These are phyloP conservation scores for Didymosphaeria variabile DNA, from an alignment of 2,329 filamentous ascomycete species.

Conservation along the genomic window DNA sequence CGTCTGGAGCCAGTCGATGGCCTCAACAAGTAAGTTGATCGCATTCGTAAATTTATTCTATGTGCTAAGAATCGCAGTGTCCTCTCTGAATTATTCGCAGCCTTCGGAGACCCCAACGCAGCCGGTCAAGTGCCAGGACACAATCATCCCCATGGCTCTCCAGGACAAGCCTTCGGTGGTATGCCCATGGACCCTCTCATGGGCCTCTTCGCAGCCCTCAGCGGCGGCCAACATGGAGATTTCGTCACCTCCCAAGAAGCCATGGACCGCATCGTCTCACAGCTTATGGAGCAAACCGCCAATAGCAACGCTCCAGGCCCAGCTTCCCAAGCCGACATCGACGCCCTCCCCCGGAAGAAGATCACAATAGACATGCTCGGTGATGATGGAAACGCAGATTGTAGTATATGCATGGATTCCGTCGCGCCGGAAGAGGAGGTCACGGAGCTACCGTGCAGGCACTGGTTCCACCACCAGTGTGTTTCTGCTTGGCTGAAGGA, in stretches of 20 bases:
- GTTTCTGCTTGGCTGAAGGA: constrained; percentile 85
- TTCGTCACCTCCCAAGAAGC: constrained; percentile 91
- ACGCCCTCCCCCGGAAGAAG: constrained; percentile 74
- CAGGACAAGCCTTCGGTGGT: neutral
- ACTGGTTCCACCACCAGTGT: constrained; percentile 92
- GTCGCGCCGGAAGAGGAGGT: constrained; percentile 78
- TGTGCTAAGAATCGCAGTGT: constrained; percentile 38
- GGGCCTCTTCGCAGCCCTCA: constrained; percentile 52
- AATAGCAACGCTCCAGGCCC: constrained; percentile 82
- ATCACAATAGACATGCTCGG: constrained; percentile 76
- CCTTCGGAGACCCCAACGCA: constrained; percentile 41
- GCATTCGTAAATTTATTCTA: neutral
- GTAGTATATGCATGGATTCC: constrained; percentile 93
- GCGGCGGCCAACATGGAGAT: constrained; percentile 68
- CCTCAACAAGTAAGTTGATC: constrained; percentile 54
- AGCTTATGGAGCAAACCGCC: constrained; percentile 85
- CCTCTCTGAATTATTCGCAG: constrained; percentile 44
- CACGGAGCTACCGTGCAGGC: constrained; percentile 81
- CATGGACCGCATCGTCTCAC: constrained; percentile 85
- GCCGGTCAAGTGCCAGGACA: too few species aligned
- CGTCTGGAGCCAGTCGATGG: constrained; percentile 57
- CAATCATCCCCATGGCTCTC: neutral
- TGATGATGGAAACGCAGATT: constrained; percentile 75
- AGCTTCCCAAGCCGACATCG: constrained; percentile 78
- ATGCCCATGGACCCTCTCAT: constrained; percentile 52